Percentiles rank a stretch among this genome's conserved stretches.
These are phyloP conservation scores for Clavispora santaluciae DNA, from an alignment of 805 yeast genomes.

Conservation along the genomic window DNA sequence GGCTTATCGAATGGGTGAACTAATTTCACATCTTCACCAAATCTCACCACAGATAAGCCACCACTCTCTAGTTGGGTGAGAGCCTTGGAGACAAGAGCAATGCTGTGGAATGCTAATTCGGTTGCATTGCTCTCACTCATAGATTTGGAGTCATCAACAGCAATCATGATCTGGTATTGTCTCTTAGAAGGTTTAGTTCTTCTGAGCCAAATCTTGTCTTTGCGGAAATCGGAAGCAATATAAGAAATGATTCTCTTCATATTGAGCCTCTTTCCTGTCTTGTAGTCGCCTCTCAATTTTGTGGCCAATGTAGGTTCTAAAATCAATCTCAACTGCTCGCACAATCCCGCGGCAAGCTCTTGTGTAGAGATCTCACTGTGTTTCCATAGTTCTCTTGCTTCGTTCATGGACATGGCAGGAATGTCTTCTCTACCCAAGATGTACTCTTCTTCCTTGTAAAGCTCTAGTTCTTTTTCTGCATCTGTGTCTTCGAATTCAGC, in stretches of 20 bases:
- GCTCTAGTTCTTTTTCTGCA: slow-evolving; percentile 11
- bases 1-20: slow-evolving; percentile 89
- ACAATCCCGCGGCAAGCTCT: slow-evolving; percentile 78
- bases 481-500: slow-evolving; percentile 25
- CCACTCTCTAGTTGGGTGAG: slow-evolving; percentile 93
- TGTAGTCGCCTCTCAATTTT: slow-evolving; percentile 89
- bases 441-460: slow-evolving; percentile 13
- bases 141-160: slow-evolving; percentile 95
- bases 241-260: slow-evolving; percentile 97
- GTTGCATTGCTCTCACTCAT: slow-evolving; percentile 93
- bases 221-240: slow-evolving; percentile 94
- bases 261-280: slow-evolving; percentile 93
- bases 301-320: slow-evolving; percentile 96
- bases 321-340: slow-evolving; percentile 90
- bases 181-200: slow-evolving; percentile 97
- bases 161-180: slow-evolving; percentile 95
- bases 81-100: slow-evolving; percentile 90
- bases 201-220: slow-evolving; percentile 97
- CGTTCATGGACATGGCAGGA: slow-evolving; percentile 54
- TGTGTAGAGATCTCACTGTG: slow-evolving; percentile 78
- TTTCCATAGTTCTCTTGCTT: slow-evolving; percentile 77
- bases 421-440: slow-evolving; percentile 18
- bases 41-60: slow-evolving; percentile 81
- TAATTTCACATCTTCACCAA: slow-evolving; percentile 78
- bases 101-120: slow-evolving; percentile 88